phyloP scores from a whole-genome alignment of 2,329 filamentous ascomycete species.

The Ceratocystis variospora region DNA sequence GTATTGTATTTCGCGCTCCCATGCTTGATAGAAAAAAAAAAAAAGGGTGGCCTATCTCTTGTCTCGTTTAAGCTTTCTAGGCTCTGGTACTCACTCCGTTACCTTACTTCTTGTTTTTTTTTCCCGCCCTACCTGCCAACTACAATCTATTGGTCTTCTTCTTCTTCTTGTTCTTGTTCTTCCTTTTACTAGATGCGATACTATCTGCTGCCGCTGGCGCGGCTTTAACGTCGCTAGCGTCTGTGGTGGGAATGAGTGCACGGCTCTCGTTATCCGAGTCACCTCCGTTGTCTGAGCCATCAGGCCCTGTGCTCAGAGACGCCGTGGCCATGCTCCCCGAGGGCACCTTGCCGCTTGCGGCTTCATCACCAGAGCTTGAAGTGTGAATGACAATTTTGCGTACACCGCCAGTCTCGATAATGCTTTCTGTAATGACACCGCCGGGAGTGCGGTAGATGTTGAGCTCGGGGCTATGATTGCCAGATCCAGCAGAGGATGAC shows the following conservation, averaged over 20 bases:
- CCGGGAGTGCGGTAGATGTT: slow-evolving; percentile 40
- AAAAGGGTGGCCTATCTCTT: background rate
- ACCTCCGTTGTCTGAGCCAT: background rate
- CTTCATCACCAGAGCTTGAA: slow-evolving; percentile 27
- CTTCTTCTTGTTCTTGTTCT: slow-evolving; percentile 17
- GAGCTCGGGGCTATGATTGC: background rate
- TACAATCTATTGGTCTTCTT: slow-evolving; percentile 16
- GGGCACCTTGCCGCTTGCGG: background rate
- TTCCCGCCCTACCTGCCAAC: too few relatives aligned
- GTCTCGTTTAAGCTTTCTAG: too few relatives aligned
- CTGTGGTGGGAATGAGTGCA: background rate
- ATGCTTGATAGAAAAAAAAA: background rate
- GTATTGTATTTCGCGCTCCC: background rate
- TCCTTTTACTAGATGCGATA: slow-evolving; percentile 17
- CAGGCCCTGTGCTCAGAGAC: background rate
- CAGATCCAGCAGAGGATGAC: background rate
- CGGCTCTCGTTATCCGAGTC: background rate
- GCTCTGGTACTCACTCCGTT: too few relatives aligned
- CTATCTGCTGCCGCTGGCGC: background rate
- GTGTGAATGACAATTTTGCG: slow-evolving; percentile 55
- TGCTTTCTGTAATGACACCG: slow-evolving; percentile 65
- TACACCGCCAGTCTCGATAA: slow-evolving; percentile 60
- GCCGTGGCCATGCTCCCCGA: background rate
- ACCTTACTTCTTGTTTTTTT: too few relatives aligned
- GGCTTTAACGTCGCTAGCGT: background rate